A percentile compares a stretch with the other conserved stretches of the same genome.
Conservation (phyloP, 2,329 filamentous ascomycete species). For the Chrysoporthe deuterocubensis region DNA sequence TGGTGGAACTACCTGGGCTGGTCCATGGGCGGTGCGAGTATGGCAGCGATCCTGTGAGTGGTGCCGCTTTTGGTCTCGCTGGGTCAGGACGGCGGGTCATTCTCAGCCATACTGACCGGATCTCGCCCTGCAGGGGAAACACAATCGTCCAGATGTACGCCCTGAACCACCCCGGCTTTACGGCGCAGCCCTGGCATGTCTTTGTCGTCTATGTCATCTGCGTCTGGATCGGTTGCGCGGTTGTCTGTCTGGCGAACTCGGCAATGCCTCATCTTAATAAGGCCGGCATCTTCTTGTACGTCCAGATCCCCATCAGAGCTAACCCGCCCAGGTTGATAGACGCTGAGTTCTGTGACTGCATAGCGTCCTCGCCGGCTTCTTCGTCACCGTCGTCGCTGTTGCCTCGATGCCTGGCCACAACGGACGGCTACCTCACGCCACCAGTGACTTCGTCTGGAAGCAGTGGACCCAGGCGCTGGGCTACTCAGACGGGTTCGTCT, state of each 20-base stretch:
- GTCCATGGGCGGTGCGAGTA: constrained; percentile 45
- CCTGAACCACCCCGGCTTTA: constrained; percentile 44
- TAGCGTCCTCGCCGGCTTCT: constrained; percentile 52
- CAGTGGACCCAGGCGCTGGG: constrained; percentile 46
- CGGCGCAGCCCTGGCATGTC: constrained; percentile 46
- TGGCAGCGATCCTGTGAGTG: constrained; percentile 42
- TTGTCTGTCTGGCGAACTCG: constrained; percentile 58
- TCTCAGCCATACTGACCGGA: neutral
- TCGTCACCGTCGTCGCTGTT: constrained; percentile 60
- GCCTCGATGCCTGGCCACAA: constrained; percentile 52
- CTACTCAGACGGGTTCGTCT: constrained; percentile 47
- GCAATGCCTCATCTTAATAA: constrained; percentile 56
- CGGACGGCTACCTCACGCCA: constrained; percentile 38
- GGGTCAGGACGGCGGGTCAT: too few species aligned
- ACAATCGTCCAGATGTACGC: constrained; percentile 49
- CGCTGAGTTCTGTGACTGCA: neutral
- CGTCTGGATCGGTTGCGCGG: constrained; percentile 44
- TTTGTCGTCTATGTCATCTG: constrained; percentile 47
- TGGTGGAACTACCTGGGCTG: constrained; percentile 52
- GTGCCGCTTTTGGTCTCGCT: too few species aligned
- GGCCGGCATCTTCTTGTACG: constrained; percentile 52
- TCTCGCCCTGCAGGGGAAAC: constrained; percentile 35
- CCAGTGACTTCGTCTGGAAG: constrained; percentile 44
- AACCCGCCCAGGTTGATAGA: neutral
- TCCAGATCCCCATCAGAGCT: neutral